Conservation (phyloP, 331 rosid genomes). For the Saraca asoca region DNA sequence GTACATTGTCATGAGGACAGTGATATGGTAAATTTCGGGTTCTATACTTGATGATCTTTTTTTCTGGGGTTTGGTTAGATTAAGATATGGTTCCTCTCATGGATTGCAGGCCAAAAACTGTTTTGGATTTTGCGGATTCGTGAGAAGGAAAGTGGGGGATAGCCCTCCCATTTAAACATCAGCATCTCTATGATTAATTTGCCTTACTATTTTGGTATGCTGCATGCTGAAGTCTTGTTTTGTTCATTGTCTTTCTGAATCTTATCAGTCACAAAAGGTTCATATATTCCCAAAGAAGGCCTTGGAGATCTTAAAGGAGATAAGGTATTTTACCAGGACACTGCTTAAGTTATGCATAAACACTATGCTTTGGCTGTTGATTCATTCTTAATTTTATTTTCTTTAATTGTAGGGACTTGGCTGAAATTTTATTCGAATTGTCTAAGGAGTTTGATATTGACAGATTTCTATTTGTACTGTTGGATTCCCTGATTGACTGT, state of each 20-base stretch:
- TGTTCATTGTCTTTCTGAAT: constrained; percentile 30
- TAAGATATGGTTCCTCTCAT: too few relatives aligned
- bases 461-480: constrained; percentile 64
- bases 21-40: background rate
- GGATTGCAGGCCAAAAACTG: too few relatives aligned
- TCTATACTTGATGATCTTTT: background rate
- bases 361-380: constrained; percentile 18
- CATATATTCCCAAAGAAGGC: constrained; percentile 66
- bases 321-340: constrained; percentile 54
- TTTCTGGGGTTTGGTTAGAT: background rate
- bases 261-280: constrained; percentile 67
- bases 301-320: constrained; percentile 63
- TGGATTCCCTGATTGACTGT: constrained; percentile 76
- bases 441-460: constrained; percentile 75
- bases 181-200: background rate
- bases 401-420: constrained; percentile 60
- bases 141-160: too few relatives aligned
- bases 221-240: background rate
- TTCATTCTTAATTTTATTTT: constrained; percentile 28
- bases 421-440: constrained; percentile 59
- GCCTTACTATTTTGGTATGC: background rate
- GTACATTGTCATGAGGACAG: background rate
- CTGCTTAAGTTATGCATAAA: constrained; percentile 16
- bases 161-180: too few relatives aligned
- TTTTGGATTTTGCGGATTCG: too few relatives aligned